Evolutionary conservation across 805 yeast species (phyloP), one percentile per base, ranked within the genome.

Genomic region (Wickerhamomyces xylosicus): DNA sequence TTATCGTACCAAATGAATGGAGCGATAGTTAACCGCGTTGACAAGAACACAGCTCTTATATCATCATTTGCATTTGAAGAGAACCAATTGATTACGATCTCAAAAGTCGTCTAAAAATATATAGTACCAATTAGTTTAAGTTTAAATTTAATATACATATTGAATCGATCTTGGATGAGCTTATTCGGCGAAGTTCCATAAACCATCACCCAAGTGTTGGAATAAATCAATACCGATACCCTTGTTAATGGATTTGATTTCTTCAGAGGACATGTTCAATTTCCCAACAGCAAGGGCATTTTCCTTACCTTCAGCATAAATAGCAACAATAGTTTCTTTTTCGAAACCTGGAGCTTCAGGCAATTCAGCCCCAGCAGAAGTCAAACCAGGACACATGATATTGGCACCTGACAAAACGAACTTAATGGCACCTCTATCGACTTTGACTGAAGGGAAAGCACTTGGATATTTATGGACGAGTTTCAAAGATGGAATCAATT

Each of bases 371-470:
- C 96, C 95, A 2, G 80, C 70, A 16, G 92, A 78, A 0, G 95
- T 86, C 46, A 86, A 69, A 16, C 96, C 96, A 3, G 95, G 95
- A 61, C 96, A 89, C 97, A 89, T 89, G 53, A 89, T 84, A 54
- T 89, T 89, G 21, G 97, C 96, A 41, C 97, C 97, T 4, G 95
- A 81, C n/a, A 89, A 64, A 19, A 89, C 92, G 54, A 89, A 89
- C 61, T 89, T 89, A 58, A 89, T 89, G 37, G 97, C 97, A 41
- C 97, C 97, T 57, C 96, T 72, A 54, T 89, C 97, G 11, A 90
- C 97, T 55, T 79, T 84, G 34, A 89, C 94, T 28, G 73, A 64
- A 18, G 96, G 96, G 63, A 89, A 89, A 29, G 79, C 74, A 9
- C 72, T 69, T 5, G 97, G 95, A 55, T 80, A 85, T 58, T 77